Evolutionary conservation across 805 yeast species (phyloP).

Genomic region (Kazachstania martiniae): DNA sequence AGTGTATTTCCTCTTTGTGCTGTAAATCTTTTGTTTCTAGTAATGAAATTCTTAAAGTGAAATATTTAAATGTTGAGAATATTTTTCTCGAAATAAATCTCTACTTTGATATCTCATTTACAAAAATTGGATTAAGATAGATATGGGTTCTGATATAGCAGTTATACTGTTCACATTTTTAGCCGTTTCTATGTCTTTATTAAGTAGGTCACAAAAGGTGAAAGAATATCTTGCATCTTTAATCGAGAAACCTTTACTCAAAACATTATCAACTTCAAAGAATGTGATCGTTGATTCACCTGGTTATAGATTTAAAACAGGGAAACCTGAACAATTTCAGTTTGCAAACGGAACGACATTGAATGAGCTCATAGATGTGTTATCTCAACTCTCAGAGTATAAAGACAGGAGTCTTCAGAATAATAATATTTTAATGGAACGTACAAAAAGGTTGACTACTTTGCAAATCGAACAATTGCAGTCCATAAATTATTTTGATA

Average conservation of each 20-base stretch:
- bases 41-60: too few species aligned
- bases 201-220: constrained; percentile 6
- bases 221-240: not conserved
- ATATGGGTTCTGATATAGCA: too few species aligned
- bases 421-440: too few species aligned
- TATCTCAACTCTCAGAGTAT: constrained; percentile 12
- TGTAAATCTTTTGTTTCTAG: too few species aligned
- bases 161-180: constrained; percentile 8
- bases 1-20: too few species aligned
- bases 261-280: too few species aligned
- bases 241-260: not conserved
- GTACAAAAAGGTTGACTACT: constrained; percentile 8
- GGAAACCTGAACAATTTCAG: constrained; percentile 1
- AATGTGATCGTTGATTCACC: constrained; percentile 4
- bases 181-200: constrained; percentile 13
- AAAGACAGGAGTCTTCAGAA: too few species aligned
- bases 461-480: constrained; percentile 16
- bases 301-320: constrained; percentile 7
- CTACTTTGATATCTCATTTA: too few species aligned
- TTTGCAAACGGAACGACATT: not conserved
- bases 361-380: not conserved
- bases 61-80: not conserved
- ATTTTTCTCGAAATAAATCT: not conserved
- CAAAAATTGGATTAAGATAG: too few species aligned
- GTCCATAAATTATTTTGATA: constrained; percentile 42